Base-by-base conservation (phyloP, 1,139 yeast species). In the Sugiyamaella neomexicana region DNA sequence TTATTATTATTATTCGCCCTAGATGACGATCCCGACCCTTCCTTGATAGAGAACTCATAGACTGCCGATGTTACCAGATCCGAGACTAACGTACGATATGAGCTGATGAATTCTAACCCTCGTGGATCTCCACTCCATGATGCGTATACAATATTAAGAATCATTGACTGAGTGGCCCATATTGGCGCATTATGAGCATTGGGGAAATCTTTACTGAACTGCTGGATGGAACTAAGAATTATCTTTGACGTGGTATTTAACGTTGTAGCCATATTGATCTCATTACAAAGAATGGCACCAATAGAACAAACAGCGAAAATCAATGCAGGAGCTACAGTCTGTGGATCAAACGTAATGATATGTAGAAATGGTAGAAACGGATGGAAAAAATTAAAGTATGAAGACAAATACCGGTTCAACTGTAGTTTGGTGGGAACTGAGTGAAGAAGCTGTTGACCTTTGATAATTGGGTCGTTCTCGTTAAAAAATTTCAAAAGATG, bases 281-380 rank as follows among this genome's bases (percentile, higher is more conserved):
- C 72, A 34, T 60, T 65, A 54, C 70, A 64, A 8, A 68, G 54
- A 29, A 64, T 57, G 0, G 75, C 73, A 2, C 75, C 75, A 37
- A 72, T 58, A 2, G 74, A 65, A 56, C 73, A 67, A 9, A 70
- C 65, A 1, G 72, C 67, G 32, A 68, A 65, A 29, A 72, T 55
- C 23, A 72, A 59, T 6, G 70, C 63, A 5, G 70, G 70, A 7
- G 71, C 63, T 1, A 65, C 63, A 1, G 61, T 58, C 12, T 62
- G 59, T 1, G 71, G 69, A 39, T 67, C 64, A 53, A 71, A 71
- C 2, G 72, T 62, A 29, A 67, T 69, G 4, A 63, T 60, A 55
- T 72, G 74, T 36, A 72, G 50, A 53, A 71, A 66, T 2, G 75
- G 75, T 40, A 69, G 61, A 31, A 55, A 60, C 1, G 73, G 72